These are phyloP conservation scores for Alternaria novae-zelandiae DNA, from an alignment of 2,329 filamentous ascomycete genomes.

Conservation along the genomic window DNA sequence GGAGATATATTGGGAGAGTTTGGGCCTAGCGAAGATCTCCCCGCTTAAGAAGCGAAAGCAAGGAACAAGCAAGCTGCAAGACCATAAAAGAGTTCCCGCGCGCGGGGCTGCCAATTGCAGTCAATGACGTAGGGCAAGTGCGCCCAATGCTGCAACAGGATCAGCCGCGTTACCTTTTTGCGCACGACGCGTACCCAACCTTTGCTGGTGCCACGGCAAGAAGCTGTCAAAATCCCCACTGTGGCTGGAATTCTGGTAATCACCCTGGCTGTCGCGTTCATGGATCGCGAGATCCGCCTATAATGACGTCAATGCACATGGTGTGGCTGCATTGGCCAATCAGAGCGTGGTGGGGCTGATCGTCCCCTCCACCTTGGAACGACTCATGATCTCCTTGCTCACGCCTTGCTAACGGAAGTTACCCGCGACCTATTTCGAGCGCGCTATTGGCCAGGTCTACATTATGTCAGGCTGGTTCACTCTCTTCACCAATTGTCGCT, in stretches of 20 bases:
- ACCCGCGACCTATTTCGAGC: constrained; percentile 9
- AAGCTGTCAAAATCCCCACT: constrained; percentile 17
- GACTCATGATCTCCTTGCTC: constrained; percentile 6
- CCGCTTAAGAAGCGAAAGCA: constrained; percentile 23
- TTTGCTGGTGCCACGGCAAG: constrained; percentile 5
- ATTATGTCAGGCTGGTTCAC: constrained; percentile 54
- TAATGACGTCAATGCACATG: constrained; percentile 21
- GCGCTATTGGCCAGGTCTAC: constrained; percentile 3
- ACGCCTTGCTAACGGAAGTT: background rate
- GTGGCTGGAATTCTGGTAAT: constrained; percentile 17
- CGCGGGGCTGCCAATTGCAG: constrained; percentile 8
- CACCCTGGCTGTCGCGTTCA: constrained; percentile 7
- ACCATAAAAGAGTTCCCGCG: constrained; percentile 5
- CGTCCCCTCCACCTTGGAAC: constrained; percentile 11
- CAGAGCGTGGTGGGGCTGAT: constrained; percentile 9
- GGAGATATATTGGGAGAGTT: background rate
- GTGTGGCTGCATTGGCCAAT: constrained; percentile 14
- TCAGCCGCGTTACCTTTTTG: constrained; percentile 18
- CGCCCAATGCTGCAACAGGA: constrained; percentile 7
- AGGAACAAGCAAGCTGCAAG: constrained; percentile 13
- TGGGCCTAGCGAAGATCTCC: constrained; percentile 6
- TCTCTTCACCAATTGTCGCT: constrained; percentile 55
- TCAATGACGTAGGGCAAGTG: constrained; percentile 26
- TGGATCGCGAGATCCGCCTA: constrained; percentile 9
- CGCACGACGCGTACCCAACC: constrained; percentile 12